Evolutionary conservation across 495 filamentous ascomycete species (phyloP).

Genomic region (Penicillium pancosmium): DNA sequence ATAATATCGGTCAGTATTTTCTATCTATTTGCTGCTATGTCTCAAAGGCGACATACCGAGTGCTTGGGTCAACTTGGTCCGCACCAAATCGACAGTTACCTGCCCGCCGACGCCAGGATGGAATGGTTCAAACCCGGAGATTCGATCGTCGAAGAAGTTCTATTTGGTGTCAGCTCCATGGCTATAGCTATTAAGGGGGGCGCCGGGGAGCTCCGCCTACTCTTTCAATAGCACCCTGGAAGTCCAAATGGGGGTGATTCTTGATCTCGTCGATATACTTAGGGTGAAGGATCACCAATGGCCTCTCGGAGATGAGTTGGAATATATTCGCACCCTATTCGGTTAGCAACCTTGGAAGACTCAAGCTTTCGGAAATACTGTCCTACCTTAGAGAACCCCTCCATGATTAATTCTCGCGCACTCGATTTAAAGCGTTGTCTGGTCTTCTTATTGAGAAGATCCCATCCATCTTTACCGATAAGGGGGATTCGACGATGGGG

Average conservation of each 20-base stretch:
- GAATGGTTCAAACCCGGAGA: conserved; percentile 53
- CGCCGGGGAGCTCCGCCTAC: conserved; percentile 22
- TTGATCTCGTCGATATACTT: conserved; percentile 53
- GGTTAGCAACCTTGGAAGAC: neutral
- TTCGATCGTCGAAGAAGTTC: conserved; percentile 45
- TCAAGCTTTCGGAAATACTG: neutral
- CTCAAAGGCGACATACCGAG: conserved; percentile 31
- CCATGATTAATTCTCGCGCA: conserved; percentile 27
- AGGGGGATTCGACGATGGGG: conserved; percentile 33
- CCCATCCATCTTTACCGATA: conserved; percentile 34
- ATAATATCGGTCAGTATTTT: neutral
- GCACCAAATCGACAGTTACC: conserved; percentile 35
- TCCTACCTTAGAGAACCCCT: conserved; percentile 38
- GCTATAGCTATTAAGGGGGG: neutral
- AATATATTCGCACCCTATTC: conserved; percentile 37
- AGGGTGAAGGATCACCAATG: conserved; percentile 50
- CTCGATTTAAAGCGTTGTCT: conserved; percentile 27
- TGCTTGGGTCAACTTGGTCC: conserved; percentile 52
- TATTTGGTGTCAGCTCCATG: conserved; percentile 13
- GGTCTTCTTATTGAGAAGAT: conserved; percentile 36
- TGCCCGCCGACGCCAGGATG: conserved; percentile 31
- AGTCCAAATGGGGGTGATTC: conserved; percentile 41
- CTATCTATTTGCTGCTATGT: neutral
- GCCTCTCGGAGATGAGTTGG: conserved; percentile 40
- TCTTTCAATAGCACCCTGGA: conserved; percentile 42